Conservation (phyloP, 2,329 filamentous ascomycete genomes). For the Cladorrhinum sp. region DNA sequence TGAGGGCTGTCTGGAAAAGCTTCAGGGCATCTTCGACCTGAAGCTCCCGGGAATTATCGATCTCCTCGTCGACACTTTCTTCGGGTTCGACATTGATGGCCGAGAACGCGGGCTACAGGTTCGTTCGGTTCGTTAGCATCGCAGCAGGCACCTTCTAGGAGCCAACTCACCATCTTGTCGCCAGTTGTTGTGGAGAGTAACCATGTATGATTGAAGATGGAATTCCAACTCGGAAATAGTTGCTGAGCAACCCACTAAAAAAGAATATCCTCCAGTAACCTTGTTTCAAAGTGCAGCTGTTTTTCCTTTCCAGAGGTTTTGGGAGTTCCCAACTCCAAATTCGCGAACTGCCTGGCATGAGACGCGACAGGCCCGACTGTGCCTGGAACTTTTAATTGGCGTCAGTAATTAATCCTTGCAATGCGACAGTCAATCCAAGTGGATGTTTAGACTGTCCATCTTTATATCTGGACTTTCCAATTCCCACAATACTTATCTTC, state of each 20-base stretch:
- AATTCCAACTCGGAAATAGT: neutral
- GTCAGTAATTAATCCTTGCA: neutral
- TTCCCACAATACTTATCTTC: too few relatives aligned
- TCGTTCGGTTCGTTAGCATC: neutral
- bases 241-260: neutral
- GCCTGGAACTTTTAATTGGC: neutral
- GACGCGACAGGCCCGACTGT: neutral
- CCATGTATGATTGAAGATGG: neutral
- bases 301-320: neutral
- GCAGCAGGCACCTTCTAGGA: neutral
- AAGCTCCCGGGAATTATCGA: slow-evolving; percentile 93
- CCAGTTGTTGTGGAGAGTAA: neutral
- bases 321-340: neutral
- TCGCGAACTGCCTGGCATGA: neutral
- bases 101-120: slow-evolving; percentile 63
- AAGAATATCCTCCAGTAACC: neutral
- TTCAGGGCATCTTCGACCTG: slow-evolving; percentile 97
- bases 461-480: neutral
- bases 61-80: slow-evolving; percentile 82
- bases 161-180: slow-evolving; percentile 4
- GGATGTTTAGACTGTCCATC: neutral
- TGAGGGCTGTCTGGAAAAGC: slow-evolving; percentile 86
- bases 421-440: neutral
- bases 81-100: slow-evolving; percentile 94
- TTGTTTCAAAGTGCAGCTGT: neutral